These are phyloP conservation scores for Alnus glutinosa DNA, from an alignment of 306 rosid species.

Conservation along the genomic window DNA sequence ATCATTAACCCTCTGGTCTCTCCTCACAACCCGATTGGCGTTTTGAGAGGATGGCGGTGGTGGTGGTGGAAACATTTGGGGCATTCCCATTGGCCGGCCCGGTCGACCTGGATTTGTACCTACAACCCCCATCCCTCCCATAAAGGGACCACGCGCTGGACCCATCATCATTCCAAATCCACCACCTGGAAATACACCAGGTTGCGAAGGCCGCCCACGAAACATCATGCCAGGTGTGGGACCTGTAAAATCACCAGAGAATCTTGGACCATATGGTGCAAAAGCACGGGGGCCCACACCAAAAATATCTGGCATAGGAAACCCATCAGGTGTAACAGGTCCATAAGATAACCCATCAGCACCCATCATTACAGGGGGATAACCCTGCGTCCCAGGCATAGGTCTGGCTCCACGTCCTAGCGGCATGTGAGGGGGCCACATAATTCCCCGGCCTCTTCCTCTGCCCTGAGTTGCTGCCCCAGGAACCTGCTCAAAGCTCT, in stretches of 20 bases:
- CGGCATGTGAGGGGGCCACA: slow-evolving; percentile 99
- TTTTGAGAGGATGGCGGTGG: slow-evolving; percentile 61
- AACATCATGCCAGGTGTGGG: slow-evolving; percentile 92
- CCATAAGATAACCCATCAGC: slow-evolving; percentile 87
- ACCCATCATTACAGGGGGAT: slow-evolving; percentile 91
- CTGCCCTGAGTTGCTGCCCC: slow-evolving; percentile 76
- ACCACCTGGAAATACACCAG: slow-evolving; percentile 88
- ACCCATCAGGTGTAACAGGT: slow-evolving; percentile 85
- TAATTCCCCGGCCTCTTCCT: slow-evolving; percentile 93
- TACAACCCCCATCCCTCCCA: slow-evolving; percentile 89
- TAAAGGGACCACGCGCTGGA: slow-evolving; percentile 84
- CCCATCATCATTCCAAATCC: slow-evolving; percentile 99
- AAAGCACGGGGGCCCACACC: slow-evolving; percentile 90
- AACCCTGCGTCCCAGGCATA: slow-evolving; percentile 88
- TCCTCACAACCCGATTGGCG: slow-evolving; percentile 48
- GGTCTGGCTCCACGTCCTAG: slow-evolving; percentile 90
- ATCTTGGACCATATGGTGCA: slow-evolving; percentile 85
- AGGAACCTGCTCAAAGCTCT: slow-evolving; percentile 61
- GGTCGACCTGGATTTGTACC: slow-evolving; percentile 74
- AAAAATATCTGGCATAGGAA: slow-evolving; percentile 87
- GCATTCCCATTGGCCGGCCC: slow-evolving; percentile 75
- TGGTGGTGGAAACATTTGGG: slow-evolving; percentile 82
- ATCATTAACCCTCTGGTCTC: slow-evolving; percentile 74
- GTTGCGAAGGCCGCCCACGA: slow-evolving; percentile 85
- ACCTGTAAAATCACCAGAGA: slow-evolving; percentile 79